These are phyloP conservation scores for Fusarium verrucosum DNA, from an alignment of 2,329 filamentous ascomycete species.

Conservation along the genomic window DNA sequence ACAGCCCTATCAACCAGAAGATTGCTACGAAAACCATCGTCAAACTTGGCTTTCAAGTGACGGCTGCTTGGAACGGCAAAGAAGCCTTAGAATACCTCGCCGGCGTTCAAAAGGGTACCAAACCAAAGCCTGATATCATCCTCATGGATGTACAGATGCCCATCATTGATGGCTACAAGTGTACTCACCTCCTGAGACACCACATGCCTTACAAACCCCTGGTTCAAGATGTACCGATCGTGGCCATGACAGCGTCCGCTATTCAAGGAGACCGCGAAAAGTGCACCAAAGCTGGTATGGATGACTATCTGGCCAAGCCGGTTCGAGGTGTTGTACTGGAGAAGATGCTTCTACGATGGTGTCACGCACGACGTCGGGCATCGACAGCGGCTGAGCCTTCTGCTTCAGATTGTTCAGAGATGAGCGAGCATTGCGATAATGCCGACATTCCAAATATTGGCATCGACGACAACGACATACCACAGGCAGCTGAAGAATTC, in stretches of 20 bases:
- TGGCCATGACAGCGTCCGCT: constrained; percentile 83
- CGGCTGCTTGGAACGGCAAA: constrained; percentile 79
- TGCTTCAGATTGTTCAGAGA: constrained; percentile 58
- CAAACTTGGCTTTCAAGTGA: constrained; percentile 76
- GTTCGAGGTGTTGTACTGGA: constrained; percentile 75
- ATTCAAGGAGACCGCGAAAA: constrained; percentile 81
- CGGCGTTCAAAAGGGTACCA: constrained; percentile 59
- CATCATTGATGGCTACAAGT: constrained; percentile 80
- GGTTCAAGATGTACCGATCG: constrained; percentile 72
- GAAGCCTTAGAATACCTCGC: constrained; percentile 79
- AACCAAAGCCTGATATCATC: constrained; percentile 75
- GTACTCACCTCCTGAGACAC: constrained; percentile 77
- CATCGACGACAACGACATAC: constrained; percentile 42
- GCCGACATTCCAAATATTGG: constrained; percentile 53
- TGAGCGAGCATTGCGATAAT: constrained; percentile 54
- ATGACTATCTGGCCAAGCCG: constrained; percentile 78
- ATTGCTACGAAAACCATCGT: constrained; percentile 79
- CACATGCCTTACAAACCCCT: constrained; percentile 70
- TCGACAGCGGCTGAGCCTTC: constrained; percentile 42
- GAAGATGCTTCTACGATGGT: constrained; percentile 77
- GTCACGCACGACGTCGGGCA: constrained; percentile 48
- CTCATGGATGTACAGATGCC: constrained; percentile 83
- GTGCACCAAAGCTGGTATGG: constrained; percentile 78
- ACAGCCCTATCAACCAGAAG: constrained; percentile 73
- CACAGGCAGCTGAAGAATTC: constrained; percentile 44